Evolutionary conservation across 805 yeast species (phyloP).

Genomic region (Peterozyma toletana): DNA sequence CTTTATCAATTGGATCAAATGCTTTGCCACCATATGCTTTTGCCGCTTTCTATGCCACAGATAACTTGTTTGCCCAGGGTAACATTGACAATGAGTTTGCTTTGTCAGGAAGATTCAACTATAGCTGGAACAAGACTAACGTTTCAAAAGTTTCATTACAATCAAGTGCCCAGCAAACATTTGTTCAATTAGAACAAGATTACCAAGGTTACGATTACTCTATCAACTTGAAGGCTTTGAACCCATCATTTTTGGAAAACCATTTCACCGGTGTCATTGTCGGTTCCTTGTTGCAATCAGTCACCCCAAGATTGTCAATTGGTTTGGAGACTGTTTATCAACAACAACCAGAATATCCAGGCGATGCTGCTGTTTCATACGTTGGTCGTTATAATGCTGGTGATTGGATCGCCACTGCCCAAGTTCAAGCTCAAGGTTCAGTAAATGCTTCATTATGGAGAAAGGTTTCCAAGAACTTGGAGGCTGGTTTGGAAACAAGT

Average conservation of each 20-base stretch:
- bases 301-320: slow-evolving; percentile 74
- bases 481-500: slow-evolving; percentile 89
- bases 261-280: slow-evolving; percentile 87
- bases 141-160: slow-evolving; percentile 83
- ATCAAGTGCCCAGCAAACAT: slow-evolving; percentile 83
- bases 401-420: slow-evolving; percentile 91
- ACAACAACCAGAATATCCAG: slow-evolving; percentile 60
- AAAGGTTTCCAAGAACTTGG: slow-evolving; percentile 85
- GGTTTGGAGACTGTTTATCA: slow-evolving; percentile 94
- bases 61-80: slow-evolving; percentile 82
- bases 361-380: slow-evolving; percentile 86
- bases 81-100: slow-evolving; percentile 82
- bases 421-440: slow-evolving; percentile 89
- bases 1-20: slow-evolving; percentile 82
- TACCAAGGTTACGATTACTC: slow-evolving; percentile 85
- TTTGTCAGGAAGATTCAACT: slow-evolving; percentile 82
- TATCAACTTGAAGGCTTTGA: slow-evolving; percentile 81
- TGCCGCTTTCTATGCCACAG: slow-evolving; percentile 83
- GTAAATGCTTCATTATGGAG: slow-evolving; percentile 89
- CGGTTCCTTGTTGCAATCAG: slow-evolving; percentile 83
- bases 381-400: slow-evolving; percentile 79
- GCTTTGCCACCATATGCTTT: slow-evolving; percentile 87
- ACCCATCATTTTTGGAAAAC: slow-evolving; percentile 75
- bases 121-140: slow-evolving; percentile 78
- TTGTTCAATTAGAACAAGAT: slow-evolving; percentile 96